phyloP scores from a whole-genome alignment of 1,284 basidiomycete genomes.

The Lignosus rhinocerotis region DNA sequence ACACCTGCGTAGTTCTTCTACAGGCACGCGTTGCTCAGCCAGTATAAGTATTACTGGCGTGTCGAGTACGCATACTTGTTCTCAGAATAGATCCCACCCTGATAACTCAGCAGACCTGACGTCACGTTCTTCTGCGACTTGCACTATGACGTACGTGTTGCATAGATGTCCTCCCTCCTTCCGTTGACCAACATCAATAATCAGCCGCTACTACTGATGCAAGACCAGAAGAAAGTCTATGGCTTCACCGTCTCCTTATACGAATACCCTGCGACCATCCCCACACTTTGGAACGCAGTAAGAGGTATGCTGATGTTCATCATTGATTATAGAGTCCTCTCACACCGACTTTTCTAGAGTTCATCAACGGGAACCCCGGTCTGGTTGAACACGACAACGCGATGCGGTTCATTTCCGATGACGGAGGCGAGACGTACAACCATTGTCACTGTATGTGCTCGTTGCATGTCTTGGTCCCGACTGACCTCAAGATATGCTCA shows the following conservation, averaged over 20 bases:
- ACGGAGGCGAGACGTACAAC: conserved; percentile 65
- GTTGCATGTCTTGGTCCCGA: background rate
- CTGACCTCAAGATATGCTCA: background rate
- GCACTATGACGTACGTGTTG: conserved; percentile 31
- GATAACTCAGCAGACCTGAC: conserved; percentile 27
- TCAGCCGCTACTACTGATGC: conserved; percentile 89
- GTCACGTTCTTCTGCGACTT: conserved; percentile 37
- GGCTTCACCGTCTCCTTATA: conserved; percentile 71
- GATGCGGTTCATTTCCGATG: conserved; percentile 64
- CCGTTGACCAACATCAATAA: conserved; percentile 38
- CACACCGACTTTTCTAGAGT: conserved; percentile 41
- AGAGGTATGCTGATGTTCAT: conserved; percentile 39
- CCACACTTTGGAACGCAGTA: conserved; percentile 63
- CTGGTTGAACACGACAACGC: conserved; percentile 61
- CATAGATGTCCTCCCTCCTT: background rate
- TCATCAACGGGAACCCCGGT: conserved; percentile 59
- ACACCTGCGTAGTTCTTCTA: conserved; percentile 72
- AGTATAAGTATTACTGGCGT: conserved; percentile 93
- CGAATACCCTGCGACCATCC: conserved; percentile 69
- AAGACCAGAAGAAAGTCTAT: conserved; percentile 85
- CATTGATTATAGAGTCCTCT: background rate
- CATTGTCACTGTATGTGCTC: conserved; percentile 65
- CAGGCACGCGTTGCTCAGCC: conserved; percentile 75
- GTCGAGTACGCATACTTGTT: conserved; percentile 52
- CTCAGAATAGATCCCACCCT: background rate